Conservation (phyloP, 2,329 filamentous ascomycete genomes). For the Pestalotiopsis sp. region DNA sequence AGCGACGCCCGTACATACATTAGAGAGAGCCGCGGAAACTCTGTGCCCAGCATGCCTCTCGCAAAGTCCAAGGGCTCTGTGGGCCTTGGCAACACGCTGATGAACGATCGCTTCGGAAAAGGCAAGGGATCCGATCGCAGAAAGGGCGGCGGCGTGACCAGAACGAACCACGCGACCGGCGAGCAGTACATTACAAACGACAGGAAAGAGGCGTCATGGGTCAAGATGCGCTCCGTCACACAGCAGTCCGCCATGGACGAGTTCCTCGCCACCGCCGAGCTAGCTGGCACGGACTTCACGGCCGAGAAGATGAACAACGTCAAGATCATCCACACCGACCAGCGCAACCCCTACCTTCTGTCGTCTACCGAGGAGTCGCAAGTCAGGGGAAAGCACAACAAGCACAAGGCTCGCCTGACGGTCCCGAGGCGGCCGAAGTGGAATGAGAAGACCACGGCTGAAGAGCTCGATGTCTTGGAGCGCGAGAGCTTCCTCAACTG, state of each 20-base stretch:
- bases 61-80: slow-evolving; percentile 95
- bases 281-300: slow-evolving; percentile 98
- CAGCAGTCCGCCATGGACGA: slow-evolving; percentile 97
- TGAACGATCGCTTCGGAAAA: slow-evolving; percentile 98
- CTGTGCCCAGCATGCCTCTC: slow-evolving; percentile 50
- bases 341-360: slow-evolving; percentile 92
- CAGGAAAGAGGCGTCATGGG: slow-evolving; percentile 89
- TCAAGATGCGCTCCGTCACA: slow-evolving; percentile 99
- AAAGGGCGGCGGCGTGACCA: slow-evolving; percentile 60
- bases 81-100: slow-evolving; percentile 93
- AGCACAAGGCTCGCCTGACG: slow-evolving; percentile 78
- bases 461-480: slow-evolving; percentile 79
- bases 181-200: slow-evolving; percentile 91
- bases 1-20: neutral
- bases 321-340: slow-evolving; percentile 96
- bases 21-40: neutral
- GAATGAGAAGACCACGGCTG: slow-evolving; percentile 82
- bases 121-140: slow-evolving; percentile 85
- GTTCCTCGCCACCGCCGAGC: slow-evolving; percentile 91
- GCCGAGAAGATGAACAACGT: slow-evolving; percentile 99
- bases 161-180: slow-evolving; percentile 78
- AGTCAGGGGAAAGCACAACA: slow-evolving; percentile 78
- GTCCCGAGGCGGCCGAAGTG: slow-evolving; percentile 89
- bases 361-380: slow-evolving; percentile 82
- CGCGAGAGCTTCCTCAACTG: slow-evolving; percentile 82